phyloP scores from a whole-genome alignment of 352 stramenopile genomes.

The Blastocystis sp. region DNA sequence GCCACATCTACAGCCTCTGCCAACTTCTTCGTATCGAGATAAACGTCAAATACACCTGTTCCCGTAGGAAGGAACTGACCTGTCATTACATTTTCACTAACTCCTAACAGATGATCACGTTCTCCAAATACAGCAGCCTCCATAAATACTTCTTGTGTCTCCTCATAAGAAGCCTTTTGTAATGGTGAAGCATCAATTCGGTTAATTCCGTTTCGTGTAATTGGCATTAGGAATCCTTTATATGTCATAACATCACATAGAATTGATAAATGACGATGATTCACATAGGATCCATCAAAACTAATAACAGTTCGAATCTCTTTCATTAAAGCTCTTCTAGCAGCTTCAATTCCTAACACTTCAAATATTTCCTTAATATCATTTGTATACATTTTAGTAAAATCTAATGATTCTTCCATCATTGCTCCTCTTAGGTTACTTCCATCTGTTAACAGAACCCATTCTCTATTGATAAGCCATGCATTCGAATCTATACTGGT shows the following conservation, averaged over 20 bases:
- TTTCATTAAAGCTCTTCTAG: slow-evolving; percentile 79
- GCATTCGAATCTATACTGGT: background rate
- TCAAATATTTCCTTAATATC: slow-evolving; percentile 97
- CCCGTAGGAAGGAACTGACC: slow-evolving; percentile 88
- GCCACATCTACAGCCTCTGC: slow-evolving; percentile 91
- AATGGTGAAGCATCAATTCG: slow-evolving; percentile 92
- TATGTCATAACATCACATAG: slow-evolving; percentile 98
- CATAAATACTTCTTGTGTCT: slow-evolving; percentile 99
- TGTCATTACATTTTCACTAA: slow-evolving; percentile 98
- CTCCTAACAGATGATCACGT: slow-evolving; percentile 87
- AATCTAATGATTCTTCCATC: slow-evolving; percentile 89
- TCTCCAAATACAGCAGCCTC: slow-evolving; percentile 93
- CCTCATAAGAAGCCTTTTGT: slow-evolving; percentile 94
- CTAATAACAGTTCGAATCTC: slow-evolving; percentile 95
- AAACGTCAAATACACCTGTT: slow-evolving; percentile 91
- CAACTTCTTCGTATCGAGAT: slow-evolving; percentile 94
- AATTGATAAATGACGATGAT: slow-evolving; percentile 95
- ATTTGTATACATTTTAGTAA: slow-evolving; percentile 91
- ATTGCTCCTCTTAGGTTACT: slow-evolving; percentile 94
- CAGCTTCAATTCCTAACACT: slow-evolving; percentile 83
- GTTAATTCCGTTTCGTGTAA: slow-evolving; percentile 98
- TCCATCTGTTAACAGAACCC: slow-evolving; percentile 96
- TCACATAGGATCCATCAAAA: slow-evolving; percentile 98
- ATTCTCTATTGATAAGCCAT: slow-evolving; percentile 71
- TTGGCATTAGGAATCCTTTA: slow-evolving; percentile 87